Evolutionary conservation across 2,329 filamentous ascomycete genomes (phyloP), one percentile per base, ranked within the genome.

Genomic region (Aureobasidium sp.): DNA sequence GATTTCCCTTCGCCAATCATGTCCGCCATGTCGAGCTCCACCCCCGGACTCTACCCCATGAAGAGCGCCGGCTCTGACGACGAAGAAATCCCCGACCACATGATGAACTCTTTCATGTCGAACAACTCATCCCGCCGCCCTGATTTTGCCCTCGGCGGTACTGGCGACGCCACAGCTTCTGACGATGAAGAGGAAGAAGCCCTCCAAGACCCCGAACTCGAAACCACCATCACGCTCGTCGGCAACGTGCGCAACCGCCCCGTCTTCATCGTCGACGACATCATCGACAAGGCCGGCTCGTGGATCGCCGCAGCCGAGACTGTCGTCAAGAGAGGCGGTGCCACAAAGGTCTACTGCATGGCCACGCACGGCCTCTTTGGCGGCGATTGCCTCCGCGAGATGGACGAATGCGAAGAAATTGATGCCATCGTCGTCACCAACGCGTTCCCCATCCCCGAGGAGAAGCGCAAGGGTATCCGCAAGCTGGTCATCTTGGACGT

Each of bases 271-370:
- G 89, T 99, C 55, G 94, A 99, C 73, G 94, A 99, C 74, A 97
- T 99, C 89, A 97, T 99, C 71, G 94, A 99, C 78, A 97, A 96
- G 78, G 87, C 91, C 11, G 90, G 89, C 15, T 96, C 91, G 7
- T 99, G 94, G 94, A 95, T 99, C 68, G 93, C 93, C 6, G 94
- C 94, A 7, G 94, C 94, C 14, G 94, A 99, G 79, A 96, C 92
- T 1, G 93, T 96, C 2, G 90, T 96, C 59, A 97, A 97, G 81
- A 86, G 89, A 66, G 95, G 94, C 66, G 84, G 86, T 48, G 94
- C 94, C 1, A 96, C 90, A 69, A 94, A 89, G 75, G 94, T 99
- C 39, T 97, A 96, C 76, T 96, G 91, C 80, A 96, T 99, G 78
- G 94, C 93, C 8, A 97, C 94, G 0, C 94, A 99, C 71, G 94